These are phyloP conservation scores for Colletotrichum lupini DNA, from an alignment of 2,329 filamentous ascomycete genomes.

Conservation along the genomic window DNA sequence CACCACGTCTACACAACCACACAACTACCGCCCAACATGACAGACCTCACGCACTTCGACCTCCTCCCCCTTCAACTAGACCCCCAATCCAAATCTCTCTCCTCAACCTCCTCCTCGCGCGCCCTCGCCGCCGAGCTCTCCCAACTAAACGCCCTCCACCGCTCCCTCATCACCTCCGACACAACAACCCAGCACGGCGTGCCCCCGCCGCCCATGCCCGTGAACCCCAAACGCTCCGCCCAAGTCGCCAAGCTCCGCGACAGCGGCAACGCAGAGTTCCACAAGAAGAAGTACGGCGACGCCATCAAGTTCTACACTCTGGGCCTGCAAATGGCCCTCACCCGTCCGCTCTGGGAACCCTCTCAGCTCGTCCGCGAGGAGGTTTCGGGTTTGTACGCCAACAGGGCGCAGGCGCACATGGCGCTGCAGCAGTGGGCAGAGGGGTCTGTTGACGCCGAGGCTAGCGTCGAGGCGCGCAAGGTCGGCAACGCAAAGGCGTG, in stretches of 20 bases:
- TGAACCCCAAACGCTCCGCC: constrained; percentile 91
- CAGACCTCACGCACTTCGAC: constrained; percentile 79
- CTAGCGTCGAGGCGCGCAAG: constrained; percentile 87
- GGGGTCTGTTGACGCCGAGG: constrained; percentile 87
- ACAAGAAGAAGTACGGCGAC: constrained; percentile 79
- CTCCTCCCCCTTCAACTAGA: constrained; percentile 86
- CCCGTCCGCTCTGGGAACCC: constrained; percentile 89
- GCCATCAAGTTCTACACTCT: constrained; percentile 85
- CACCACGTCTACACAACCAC: not conserved
- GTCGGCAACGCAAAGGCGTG: constrained; percentile 93
- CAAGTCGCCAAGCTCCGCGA: constrained; percentile 93
- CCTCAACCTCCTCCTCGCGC: constrained; percentile 57
- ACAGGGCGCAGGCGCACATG: constrained; percentile 93
- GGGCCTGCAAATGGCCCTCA: constrained; percentile 90
- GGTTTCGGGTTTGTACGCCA: constrained; percentile 80
- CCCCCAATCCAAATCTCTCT: constrained; percentile 81
- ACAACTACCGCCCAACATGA: constrained; percentile 51
- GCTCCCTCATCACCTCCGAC: constrained; percentile 74
- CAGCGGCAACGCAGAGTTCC: constrained; percentile 83
- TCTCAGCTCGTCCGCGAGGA: constrained; percentile 86
- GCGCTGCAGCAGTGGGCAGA: constrained; percentile 84
- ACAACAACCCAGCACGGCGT: constrained; percentile 64
- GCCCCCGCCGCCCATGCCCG: constrained; percentile 87
- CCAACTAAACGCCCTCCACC: constrained; percentile 83
- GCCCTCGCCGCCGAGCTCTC: constrained; percentile 73